A percentile compares a stretch with the other conserved stretches of the same genome.
Conservation (phyloP, 306 rosid species). For the Trifolium fragiferum region DNA sequence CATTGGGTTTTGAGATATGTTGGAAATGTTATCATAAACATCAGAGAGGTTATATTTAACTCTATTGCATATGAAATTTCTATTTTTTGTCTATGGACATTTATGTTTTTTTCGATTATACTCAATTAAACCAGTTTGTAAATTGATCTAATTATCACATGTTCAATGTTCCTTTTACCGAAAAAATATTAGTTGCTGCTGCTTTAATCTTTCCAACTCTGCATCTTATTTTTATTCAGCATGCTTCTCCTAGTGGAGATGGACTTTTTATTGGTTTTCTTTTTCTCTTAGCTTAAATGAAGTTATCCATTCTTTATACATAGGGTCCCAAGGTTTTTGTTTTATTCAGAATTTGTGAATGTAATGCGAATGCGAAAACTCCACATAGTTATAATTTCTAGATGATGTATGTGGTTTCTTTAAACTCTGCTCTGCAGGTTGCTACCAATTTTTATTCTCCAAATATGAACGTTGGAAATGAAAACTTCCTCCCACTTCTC, state of each 20-base stretch:
- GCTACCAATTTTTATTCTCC: constrained; percentile 90
- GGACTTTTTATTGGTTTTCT: neutral
- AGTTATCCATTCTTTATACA: constrained; percentile 16
- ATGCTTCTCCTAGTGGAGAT: constrained; percentile 32
- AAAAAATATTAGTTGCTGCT: constrained; percentile 7
- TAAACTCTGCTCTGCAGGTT: constrained; percentile 65
- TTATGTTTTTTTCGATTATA: neutral
- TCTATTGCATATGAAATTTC: neutral
- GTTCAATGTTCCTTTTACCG: constrained; percentile 2
- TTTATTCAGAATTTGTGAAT: constrained; percentile 28
- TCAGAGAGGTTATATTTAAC: constrained; percentile 26
- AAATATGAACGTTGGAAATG: constrained; percentile 85
- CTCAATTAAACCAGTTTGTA: neutral
- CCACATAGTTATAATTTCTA: constrained; percentile 17
- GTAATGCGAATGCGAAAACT: constrained; percentile 16
- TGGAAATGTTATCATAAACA: constrained; percentile 12
- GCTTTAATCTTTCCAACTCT: constrained; percentile 30
- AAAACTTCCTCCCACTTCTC: constrained; percentile 87
- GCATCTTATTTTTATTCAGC: constrained; percentile 9
- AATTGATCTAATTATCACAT: constrained; percentile 10
- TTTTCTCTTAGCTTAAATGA: constrained; percentile 18
- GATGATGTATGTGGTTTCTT: constrained; percentile 36
- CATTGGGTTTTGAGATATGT: constrained; percentile 6
- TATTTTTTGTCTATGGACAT: constrained; percentile 7
- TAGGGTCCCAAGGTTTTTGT: constrained; percentile 20